Evolutionary conservation across 2,329 filamentous ascomycete species (phyloP), one percentile per base, ranked within the genome.

Genomic region (Penicillium hordei): DNA sequence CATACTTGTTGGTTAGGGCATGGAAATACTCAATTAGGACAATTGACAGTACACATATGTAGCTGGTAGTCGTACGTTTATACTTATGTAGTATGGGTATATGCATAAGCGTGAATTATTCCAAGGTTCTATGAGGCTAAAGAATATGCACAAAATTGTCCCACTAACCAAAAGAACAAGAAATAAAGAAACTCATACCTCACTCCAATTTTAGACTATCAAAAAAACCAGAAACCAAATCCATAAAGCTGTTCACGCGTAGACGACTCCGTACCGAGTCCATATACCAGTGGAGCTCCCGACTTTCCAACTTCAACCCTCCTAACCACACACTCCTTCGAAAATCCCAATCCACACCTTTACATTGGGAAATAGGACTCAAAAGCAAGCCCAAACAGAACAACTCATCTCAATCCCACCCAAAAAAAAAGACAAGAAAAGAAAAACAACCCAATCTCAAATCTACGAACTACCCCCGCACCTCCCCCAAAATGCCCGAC

Each of bases 401-500:
- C 13, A 48, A 48, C 1, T 12, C 5, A 23, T 4, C 5, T 19
- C 21, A 36, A 52, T 10, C 13, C 15, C 6, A 23, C 34, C 43
- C 27, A 31, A 42, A 13, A 39, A 49, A 49, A 17, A 13, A 44
- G 39, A 43, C 43, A 17, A 25, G n/a, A n/a, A n/a, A n/a, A n/a
- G n/a, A n/a, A n/a, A n/a, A 43, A 27, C 3, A 6, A 19, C 2
- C n/a, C 21, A 21, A 17, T 17, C 48, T 23, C 49, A 45, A 36
- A 19, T 31, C 17, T 12, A n/a, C 27, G 33, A 46, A 13, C 21
- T 21, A 38, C 52, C 38, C 50, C 52, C 48, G 50, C 46, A 62
- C 58, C 9, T 48, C 51, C 49, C 62, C 48, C 59, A 73, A 57
- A 71, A 75, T 59, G 80, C 82, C 55, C 61, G 68, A 69, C 5